Percentiles rank a stretch among this genome's conserved stretches.
These are phyloP conservation scores for Pseudogymnoascus sp. DNA, from an alignment of 2,329 filamentous ascomycete genomes.

Conservation along the genomic window DNA sequence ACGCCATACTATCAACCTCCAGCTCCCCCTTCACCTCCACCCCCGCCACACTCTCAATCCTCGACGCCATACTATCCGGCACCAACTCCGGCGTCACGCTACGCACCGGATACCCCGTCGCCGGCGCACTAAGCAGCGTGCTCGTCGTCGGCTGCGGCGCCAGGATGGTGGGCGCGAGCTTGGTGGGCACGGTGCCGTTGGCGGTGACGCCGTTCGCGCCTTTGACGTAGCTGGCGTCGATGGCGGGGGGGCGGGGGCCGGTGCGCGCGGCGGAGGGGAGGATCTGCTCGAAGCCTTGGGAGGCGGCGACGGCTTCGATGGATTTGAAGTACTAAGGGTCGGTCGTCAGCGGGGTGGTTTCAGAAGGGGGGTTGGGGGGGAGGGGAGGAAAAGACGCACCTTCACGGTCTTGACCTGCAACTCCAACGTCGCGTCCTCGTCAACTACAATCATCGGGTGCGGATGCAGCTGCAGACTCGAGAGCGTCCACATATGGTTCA, in stretches of 20 bases:
- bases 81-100: slow-evolving; percentile 53
- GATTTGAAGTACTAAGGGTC: slow-evolving; percentile 60
- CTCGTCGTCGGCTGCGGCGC: slow-evolving; percentile 50
- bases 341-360: no score
- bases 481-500: slow-evolving; percentile 89
- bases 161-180: slow-evolving; percentile 36
- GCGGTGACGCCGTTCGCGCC: slow-evolving; percentile 19
- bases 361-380: not conserved
- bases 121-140: slow-evolving; percentile 47
- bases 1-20: slow-evolving; percentile 51
- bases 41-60: not conserved
- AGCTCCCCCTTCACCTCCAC: slow-evolving; percentile 46
- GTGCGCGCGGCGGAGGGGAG: slow-evolving; percentile 50
- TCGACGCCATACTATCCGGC: slow-evolving; percentile 48
- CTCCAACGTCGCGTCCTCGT: slow-evolving; percentile 71
- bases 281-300: slow-evolving; percentile 51
- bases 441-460: slow-evolving; percentile 74
- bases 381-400: slow-evolving; percentile 28
- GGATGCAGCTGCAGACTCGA: slow-evolving; percentile 74
- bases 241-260: slow-evolving; percentile 30
- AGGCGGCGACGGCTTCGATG: slow-evolving; percentile 56
- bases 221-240: slow-evolving; percentile 15
- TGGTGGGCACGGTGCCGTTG: not conserved
- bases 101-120: slow-evolving; percentile 47
- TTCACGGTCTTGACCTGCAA: slow-evolving; percentile 68